Evolutionary conservation across 83 land plant genomes (phyloP), one percentile per base, ranked within the genome.

Genomic region (Thuja plicata): DNA sequence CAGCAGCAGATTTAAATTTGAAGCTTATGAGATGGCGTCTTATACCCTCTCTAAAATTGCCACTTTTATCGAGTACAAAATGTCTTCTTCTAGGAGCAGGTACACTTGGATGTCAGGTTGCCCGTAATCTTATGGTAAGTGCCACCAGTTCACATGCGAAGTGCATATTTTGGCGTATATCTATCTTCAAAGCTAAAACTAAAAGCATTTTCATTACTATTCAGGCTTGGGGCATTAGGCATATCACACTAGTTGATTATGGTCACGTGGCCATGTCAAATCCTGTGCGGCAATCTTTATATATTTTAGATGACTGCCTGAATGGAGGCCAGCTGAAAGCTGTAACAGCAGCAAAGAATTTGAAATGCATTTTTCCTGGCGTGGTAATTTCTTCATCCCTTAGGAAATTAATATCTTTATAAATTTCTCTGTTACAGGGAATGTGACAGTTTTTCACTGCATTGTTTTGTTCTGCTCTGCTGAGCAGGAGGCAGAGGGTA

Each of bases 71-170:
- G 32, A 52, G 89, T 46, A 87, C 94, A 34, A 96, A 94, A 92
- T 99, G 99, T 86, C 95, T 99, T 79, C 96, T 99, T 76, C 87
- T 99, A 54, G 99, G 99, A 86, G 99, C 98, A 66, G 99, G 99
- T 89, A 99, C 99, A 80, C 99, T 99, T 92, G 99, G 99, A 40
- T 99, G 99, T 86, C 96, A 99, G 90, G 99, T 99, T 89, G 96
- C 99, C 90, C 96, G 99, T 27, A 91, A 95, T 91, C 97, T 99
- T 45, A 93, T 99, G 99, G 99, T 98, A 86, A 91, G 99, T 82
- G 89, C 30, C 70, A 45, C 24, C 34, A 41, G 0, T 80, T 32
- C 32, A 52, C 30, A 52, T 32, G 62, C 1, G 16, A 27, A 50
- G 52, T 85, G 86, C 50, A 66, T 52, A 46, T 37, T 87, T 46